phyloP scores from a whole-genome alignment of 2,329 filamentous ascomycete genomes.

The Neonectria coccinea region DNA sequence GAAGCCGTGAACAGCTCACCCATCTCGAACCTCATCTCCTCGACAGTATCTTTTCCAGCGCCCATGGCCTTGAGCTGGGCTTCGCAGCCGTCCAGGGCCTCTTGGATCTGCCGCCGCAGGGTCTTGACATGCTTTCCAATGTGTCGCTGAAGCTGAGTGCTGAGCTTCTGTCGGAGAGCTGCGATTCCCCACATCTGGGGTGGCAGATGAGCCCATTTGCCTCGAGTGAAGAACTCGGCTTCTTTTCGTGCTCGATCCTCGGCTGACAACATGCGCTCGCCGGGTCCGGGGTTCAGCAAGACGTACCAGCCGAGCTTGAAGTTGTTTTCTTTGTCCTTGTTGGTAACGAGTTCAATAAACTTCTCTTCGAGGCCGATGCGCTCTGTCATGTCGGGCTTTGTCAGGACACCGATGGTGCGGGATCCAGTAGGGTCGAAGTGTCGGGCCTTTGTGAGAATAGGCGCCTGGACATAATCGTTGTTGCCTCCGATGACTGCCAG shows the following conservation, averaged over 20 bases:
- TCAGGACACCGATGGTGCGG: conserved; percentile 64
- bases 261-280: conserved; percentile 58
- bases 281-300: conserved; percentile 61
- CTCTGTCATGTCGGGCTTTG: conserved; percentile 65
- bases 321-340: conserved; percentile 62
- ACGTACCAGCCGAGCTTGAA: conserved; percentile 66
- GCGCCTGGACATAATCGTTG: conserved; percentile 65
- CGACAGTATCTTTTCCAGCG: conserved; percentile 62
- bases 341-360: conserved; percentile 65
- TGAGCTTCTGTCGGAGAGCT: conserved; percentile 61
- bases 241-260: conserved; percentile 58
- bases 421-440: conserved; percentile 62
- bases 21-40: conserved; percentile 66
- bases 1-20: conserved; percentile 64
- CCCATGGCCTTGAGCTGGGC: conserved; percentile 63
- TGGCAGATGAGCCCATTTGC: conserved; percentile 62
- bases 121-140: conserved; percentile 65
- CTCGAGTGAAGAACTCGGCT: conserved; percentile 61
- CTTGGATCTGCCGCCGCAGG: conserved; percentile 63
- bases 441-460: conserved; percentile 63
- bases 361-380: conserved; percentile 65
- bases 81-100: conserved; percentile 62
- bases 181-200: conserved; percentile 60
- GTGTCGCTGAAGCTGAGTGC: conserved; percentile 62
- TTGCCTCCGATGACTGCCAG: conserved; percentile 67